Base-by-base conservation (phyloP, 352 stramenopile species). In the Phytophthora kernoviae region DNA sequence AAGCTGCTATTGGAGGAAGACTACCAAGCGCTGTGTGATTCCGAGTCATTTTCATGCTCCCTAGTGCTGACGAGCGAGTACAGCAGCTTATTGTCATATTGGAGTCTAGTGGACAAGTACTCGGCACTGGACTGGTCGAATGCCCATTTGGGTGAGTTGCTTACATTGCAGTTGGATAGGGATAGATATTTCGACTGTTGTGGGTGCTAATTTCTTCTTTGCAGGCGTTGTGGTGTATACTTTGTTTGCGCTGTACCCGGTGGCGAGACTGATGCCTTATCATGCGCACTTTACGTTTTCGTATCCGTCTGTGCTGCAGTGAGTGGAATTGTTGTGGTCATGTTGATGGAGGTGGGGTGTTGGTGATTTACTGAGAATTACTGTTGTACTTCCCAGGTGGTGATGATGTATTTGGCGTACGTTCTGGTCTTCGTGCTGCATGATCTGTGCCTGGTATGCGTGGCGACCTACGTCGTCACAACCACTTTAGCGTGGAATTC, bases 11-110 rank as follows among this genome's bases (percentile, higher is more conserved):
- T 73, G 21, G 27, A 63, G 11, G 68, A 68, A 22, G 61, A 46
- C 32, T 90, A 90, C 57, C 41, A 41, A 34, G 73, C 80, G 36
- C 47, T 87, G n/a, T 90, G 77, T n/a, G 80, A 87, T 61, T 78
- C 61, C 44, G 62, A 73, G 7, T 64, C 60, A 32, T 87, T 79
- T 39, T 87, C 75, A 6, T 90, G 77, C 61, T 82, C 75, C 32
- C 77, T 77, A 63, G 77, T 87, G 32, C 72, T 87, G 68, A 73
- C 69, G 20, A 90, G 77, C 51, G 71, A 81, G 56, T 84, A 81
- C 54, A 77, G 80, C 7, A 75, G 60, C 53, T 34, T 90, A 45
- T 61, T 87, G 37, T 65, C 62, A 33, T 51, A 77, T 48, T 68
- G 72, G 54, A 65, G 74, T 2, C 18, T 87, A 5, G 80, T 85